Conservation (phyloP, 2,329 filamentous ascomycete genomes). For the Diplodia scrobiculata region DNA sequence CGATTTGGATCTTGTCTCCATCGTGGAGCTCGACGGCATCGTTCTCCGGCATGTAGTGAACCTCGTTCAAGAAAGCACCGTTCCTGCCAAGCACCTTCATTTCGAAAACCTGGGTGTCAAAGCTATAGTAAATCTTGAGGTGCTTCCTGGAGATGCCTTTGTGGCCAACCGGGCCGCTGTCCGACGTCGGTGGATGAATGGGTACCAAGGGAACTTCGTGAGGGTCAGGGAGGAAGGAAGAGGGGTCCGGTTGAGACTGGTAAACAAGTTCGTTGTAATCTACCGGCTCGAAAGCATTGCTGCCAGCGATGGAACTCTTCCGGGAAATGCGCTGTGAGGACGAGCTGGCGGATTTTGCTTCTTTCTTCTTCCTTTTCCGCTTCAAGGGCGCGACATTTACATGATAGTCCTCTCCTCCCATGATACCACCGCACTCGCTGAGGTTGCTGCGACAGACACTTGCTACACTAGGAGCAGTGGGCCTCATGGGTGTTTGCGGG, state of each 20-base stretch:
- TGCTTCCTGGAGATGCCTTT: constrained; percentile 75
- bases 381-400: constrained; percentile 25
- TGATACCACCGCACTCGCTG: constrained; percentile 37
- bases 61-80: constrained; percentile 68
- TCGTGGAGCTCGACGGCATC: constrained; percentile 62
- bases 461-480: constrained; percentile 20
- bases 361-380: constrained; percentile 31
- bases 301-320: constrained; percentile 40
- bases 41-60: constrained; percentile 55
- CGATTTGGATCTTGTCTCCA: constrained; percentile 70
- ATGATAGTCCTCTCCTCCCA: constrained; percentile 33
- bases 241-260: constrained; percentile 45
- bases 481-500: constrained; percentile 31
- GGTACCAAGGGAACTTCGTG: constrained; percentile 66
- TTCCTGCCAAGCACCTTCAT: constrained; percentile 65
- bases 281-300: constrained; percentile 40
- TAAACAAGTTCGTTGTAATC: constrained; percentile 58
- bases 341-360: constrained; percentile 56
- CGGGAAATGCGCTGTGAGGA: constrained; percentile 47
- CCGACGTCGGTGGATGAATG: constrained; percentile 67
- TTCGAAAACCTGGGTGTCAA: constrained; percentile 64
- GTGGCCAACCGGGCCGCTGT: constrained; percentile 51
- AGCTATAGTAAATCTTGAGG: constrained; percentile 70
- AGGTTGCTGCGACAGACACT: constrained; percentile 34
- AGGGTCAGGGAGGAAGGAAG: constrained; percentile 61